phyloP scores from a whole-genome alignment of 1,284 basidiomycete genomes.

The Austroboletus novae-zelandiae region DNA sequence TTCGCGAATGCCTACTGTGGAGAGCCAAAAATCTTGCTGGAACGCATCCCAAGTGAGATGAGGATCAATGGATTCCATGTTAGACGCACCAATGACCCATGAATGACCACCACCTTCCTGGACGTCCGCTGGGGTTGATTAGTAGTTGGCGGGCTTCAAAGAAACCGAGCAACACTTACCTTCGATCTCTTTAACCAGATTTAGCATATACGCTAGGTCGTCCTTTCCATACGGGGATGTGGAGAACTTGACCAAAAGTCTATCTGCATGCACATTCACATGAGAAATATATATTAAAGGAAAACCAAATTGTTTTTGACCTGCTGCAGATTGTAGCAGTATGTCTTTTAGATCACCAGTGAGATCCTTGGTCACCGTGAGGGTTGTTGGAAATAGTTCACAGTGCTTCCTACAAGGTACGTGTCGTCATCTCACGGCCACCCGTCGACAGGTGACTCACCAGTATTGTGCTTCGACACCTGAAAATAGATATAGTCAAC shows the following conservation, averaged over 20 bases:
- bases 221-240: conserved; percentile 28
- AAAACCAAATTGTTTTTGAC: conserved; percentile 4
- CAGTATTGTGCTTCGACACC: conserved; percentile 32
- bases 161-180: conserved; percentile 5
- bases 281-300: background rate
- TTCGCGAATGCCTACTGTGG: conserved; percentile 19
- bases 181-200: conserved; percentile 29
- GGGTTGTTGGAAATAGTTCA: conserved; percentile 30
- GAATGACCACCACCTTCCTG: conserved; percentile 9
- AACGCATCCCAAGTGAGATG: background rate
- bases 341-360: conserved; percentile 22
- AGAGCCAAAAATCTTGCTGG: conserved; percentile 31
- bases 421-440: background rate
- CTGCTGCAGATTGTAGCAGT: conserved; percentile 30
- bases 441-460: conserved; percentile 12
- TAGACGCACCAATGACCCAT: conserved; percentile 28
- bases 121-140: conserved; percentile 3
- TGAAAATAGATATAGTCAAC: conserved; percentile 14
- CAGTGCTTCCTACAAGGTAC: conserved; percentile 26
- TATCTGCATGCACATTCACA: conserved; percentile 14
- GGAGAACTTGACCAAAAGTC: conserved; percentile 32
- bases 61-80: background rate
- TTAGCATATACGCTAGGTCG: conserved; percentile 26
- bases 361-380: conserved; percentile 17
- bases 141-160: background rate